A percentile compares a stretch with the other conserved stretches of the same genome.
These are phyloP conservation scores for Brassica nigra DNA, from an alignment of 345 rosid genomes.

Conservation along the genomic window DNA sequence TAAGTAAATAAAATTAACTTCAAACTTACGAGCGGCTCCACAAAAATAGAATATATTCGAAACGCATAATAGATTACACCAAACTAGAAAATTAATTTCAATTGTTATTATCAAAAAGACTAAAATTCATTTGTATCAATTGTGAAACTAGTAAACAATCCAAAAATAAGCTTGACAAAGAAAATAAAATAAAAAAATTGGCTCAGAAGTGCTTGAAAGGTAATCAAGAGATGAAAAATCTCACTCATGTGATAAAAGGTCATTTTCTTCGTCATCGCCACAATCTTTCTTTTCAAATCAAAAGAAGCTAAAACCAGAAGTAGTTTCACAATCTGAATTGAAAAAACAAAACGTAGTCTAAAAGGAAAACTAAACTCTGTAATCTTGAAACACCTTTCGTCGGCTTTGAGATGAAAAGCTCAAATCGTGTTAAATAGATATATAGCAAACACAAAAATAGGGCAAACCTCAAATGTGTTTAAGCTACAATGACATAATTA, in stretches of 20 bases:
- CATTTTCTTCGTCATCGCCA: conserved; percentile 39
- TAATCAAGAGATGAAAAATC: conserved; percentile 38
- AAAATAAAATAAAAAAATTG: neutral
- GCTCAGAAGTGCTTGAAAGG: conserved; percentile 46
- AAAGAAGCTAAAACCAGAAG: neutral
- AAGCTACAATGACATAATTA: neutral
- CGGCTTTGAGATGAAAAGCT: neutral
- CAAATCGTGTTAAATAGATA: neutral
- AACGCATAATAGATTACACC: no score
- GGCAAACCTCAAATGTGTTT: neutral
- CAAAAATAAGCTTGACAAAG: neutral
- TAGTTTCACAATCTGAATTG: no score
- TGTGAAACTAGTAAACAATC: neutral
- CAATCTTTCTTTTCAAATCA: neutral
- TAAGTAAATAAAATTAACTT: no score
- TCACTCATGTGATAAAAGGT: conserved; percentile 42
- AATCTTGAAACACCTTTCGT: neutral
- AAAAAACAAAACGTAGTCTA: no score
- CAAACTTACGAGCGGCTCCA: no score
- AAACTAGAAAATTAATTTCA: no score
- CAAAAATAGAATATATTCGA: no score
- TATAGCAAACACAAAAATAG: conserved; percentile 23
- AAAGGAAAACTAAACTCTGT: neutral
- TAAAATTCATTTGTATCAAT: no score
- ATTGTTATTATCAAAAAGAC: no score